These are phyloP conservation scores for Salix exigua DNA, from an alignment of 345 rosid genomes.

Conservation along the genomic window DNA sequence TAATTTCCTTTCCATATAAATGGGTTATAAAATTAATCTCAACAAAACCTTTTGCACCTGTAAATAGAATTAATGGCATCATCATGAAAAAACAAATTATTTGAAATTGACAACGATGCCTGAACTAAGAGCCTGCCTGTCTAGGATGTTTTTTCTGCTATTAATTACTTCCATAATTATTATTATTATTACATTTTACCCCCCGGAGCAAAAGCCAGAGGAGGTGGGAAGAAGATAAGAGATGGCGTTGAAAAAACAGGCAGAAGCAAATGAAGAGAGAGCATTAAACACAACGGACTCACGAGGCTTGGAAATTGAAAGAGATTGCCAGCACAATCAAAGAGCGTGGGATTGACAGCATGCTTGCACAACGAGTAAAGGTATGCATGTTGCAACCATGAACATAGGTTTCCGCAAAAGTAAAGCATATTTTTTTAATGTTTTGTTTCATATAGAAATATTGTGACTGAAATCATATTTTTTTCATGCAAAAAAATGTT, in stretches of 20 bases:
- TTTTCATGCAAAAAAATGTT: too few relatives aligned
- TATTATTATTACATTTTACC: background rate
- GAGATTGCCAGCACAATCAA: constrained; percentile 26
- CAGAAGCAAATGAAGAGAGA: constrained; percentile 21
- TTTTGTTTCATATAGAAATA: too few relatives aligned
- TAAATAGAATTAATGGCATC: too few relatives aligned
- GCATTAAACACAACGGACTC: constrained; percentile 27
- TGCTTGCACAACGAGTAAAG: constrained; percentile 27
- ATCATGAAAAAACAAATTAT: too few relatives aligned
- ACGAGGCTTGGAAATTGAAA: constrained; percentile 29
- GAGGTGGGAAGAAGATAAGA: constrained; percentile 42
- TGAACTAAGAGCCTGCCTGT: too few relatives aligned
- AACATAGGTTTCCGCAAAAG: background rate
- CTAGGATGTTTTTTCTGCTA: too few relatives aligned
- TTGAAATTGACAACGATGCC: too few relatives aligned
- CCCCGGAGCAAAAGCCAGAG: constrained; percentile 43
- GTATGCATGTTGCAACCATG: constrained; percentile 3
- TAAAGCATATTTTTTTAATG: background rate
- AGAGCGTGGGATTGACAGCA: constrained; percentile 34
- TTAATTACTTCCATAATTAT: too few relatives aligned
- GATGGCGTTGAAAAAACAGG: constrained; percentile 19
- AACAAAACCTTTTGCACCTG: too few relatives aligned
- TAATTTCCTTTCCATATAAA: too few relatives aligned
- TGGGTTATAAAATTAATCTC: too few relatives aligned
- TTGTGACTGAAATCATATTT: too few relatives aligned